A percentile compares a stretch with the other conserved stretches of the same genome.
These are phyloP conservation scores for Colletotrichum spaethianum DNA, from an alignment of 2,329 filamentous ascomycete species.

Conservation along the genomic window DNA sequence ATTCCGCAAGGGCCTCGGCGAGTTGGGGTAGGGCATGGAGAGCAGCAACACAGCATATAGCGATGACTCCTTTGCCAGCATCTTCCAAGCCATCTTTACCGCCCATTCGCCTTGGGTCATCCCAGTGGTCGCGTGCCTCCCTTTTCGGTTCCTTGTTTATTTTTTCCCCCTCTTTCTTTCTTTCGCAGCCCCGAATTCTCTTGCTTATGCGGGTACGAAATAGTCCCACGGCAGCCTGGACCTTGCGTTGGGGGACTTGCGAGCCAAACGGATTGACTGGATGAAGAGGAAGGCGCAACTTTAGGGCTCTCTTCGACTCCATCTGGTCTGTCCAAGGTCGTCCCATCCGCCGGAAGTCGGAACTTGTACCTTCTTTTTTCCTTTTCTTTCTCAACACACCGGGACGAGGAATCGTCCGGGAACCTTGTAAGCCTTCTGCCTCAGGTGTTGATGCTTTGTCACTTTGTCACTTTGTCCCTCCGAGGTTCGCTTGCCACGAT, in stretches of 20 bases:
- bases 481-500: background rate
- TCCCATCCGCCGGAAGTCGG: constrained; percentile 32
- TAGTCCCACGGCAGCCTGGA: constrained; percentile 20
- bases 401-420: background rate
- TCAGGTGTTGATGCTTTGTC: background rate
- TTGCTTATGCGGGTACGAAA: constrained; percentile 26
- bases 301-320: background rate
- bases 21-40: background rate
- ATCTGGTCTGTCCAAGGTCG: constrained; percentile 13
- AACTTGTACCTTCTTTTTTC: constrained; percentile 12
- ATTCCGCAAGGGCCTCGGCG: background rate
- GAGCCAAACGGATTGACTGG: constrained; percentile 31
- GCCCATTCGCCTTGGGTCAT: constrained; percentile 18
- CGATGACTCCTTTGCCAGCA: background rate
- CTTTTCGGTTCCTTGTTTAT: background rate
- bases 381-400: background rate
- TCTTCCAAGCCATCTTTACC: constrained; percentile 8
- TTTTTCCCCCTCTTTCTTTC: background rate
- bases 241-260: constrained; percentile 5
- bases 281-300: constrained; percentile 18
- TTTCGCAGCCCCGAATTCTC: background rate
- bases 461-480: background rate
- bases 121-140: background rate
- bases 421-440: background rate
- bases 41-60: background rate